These are phyloP conservation scores for Arthrobotrys sphaeroides DNA, from an alignment of 2,329 filamentous ascomycete genomes.

Conservation along the genomic window DNA sequence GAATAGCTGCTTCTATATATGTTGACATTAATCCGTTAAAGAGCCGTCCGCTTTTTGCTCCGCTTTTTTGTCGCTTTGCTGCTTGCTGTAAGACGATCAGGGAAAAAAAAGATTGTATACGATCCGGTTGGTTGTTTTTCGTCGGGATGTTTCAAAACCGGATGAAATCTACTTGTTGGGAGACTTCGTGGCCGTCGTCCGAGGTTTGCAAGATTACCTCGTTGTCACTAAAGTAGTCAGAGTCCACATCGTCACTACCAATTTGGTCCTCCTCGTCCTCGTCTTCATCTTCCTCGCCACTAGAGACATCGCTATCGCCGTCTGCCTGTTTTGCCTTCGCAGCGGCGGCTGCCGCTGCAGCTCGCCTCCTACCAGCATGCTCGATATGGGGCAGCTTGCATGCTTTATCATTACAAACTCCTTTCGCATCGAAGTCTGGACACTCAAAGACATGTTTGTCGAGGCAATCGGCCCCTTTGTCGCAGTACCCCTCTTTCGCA, in stretches of 20 bases:
- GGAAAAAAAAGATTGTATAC: constrained; percentile 19
- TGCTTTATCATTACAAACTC: constrained; percentile 79
- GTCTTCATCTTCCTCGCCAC: constrained; percentile 68
- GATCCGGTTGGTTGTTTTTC: constrained; percentile 35
- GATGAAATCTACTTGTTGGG: constrained; percentile 68
- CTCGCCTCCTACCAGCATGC: constrained; percentile 80
- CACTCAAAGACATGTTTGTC: constrained; percentile 92
- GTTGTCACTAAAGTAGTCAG: constrained; percentile 68
- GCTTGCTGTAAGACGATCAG: constrained; percentile 21
- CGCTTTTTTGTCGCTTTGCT: constrained; percentile 10
- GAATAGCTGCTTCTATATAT: constrained; percentile 54
- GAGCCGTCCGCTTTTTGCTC: constrained; percentile 20
- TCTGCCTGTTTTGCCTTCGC: constrained; percentile 59
- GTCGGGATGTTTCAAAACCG: constrained; percentile 60
- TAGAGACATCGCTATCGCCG: constrained; percentile 59
- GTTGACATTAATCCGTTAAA: constrained; percentile 40
- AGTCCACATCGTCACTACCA: constrained; percentile 81
- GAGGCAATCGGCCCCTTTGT: constrained; percentile 78
- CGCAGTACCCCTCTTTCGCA: constrained; percentile 87
- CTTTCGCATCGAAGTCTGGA: constrained; percentile 92
- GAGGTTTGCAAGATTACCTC: constrained; percentile 61
- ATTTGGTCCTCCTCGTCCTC: constrained; percentile 71
- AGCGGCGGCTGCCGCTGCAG: constrained; percentile 64
- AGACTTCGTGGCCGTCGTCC: constrained; percentile 63
- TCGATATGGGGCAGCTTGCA: constrained; percentile 90